Conservation (phyloP, 1,284 basidiomycete genomes). For the Thelephora terrestris region DNA sequence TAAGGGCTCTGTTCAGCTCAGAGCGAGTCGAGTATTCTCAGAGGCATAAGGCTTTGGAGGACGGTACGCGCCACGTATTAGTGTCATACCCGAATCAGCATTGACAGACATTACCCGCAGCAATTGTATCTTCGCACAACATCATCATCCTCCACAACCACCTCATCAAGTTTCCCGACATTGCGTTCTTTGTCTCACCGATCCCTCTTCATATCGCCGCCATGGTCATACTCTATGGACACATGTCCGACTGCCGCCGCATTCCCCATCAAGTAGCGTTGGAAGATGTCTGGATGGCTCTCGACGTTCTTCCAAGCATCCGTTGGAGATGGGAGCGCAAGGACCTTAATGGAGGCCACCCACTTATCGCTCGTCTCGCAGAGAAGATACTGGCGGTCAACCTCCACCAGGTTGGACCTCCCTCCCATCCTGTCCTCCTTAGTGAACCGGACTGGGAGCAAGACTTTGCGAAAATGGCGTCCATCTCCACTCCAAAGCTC, state of each 20-base stretch:
- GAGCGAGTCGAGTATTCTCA: slow-evolving; percentile 55
- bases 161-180: slow-evolving; percentile 70
- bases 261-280: slow-evolving; percentile 53
- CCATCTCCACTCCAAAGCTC: slow-evolving; percentile 12
- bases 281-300: slow-evolving; percentile 73
- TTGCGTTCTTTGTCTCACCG: slow-evolving; percentile 77
- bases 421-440: slow-evolving; percentile 46
- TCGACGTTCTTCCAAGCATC: slow-evolving; percentile 76
- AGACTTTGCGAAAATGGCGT: slow-evolving; percentile 20
- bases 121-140: slow-evolving; percentile 75
- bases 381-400: slow-evolving; percentile 66
- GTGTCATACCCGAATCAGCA: slow-evolving; percentile 3
- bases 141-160: slow-evolving; percentile 72
- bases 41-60: slow-evolving; percentile 57
- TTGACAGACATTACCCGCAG: slow-evolving; percentile 25
- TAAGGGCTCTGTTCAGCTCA: slow-evolving; percentile 55
- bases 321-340: slow-evolving; percentile 82
- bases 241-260: slow-evolving; percentile 64
- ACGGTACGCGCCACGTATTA: slow-evolving; percentile 39
- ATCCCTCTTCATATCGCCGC: slow-evolving; percentile 78
- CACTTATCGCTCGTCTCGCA: slow-evolving; percentile 68
- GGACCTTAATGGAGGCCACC: slow-evolving; percentile 64
- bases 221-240: slow-evolving; percentile 78
- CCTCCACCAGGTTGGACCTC: slow-evolving; percentile 48
- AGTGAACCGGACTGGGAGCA: slow-evolving; percentile 64